Base-by-base conservation (phyloP, 768 basidiomycete genomes). In the Mycena amicta region DNA sequence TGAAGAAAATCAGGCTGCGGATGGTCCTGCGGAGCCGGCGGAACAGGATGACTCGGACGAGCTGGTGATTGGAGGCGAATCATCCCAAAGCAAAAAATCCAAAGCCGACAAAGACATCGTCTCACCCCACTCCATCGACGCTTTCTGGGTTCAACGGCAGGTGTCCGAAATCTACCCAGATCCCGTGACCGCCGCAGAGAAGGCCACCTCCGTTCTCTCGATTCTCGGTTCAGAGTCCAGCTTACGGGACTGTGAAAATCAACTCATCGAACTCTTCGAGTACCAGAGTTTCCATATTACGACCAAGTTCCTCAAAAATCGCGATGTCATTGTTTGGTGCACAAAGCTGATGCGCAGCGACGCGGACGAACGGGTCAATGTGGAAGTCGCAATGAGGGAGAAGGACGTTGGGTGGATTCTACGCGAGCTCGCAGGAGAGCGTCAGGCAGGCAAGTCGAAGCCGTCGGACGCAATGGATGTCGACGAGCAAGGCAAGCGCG, bases 331-430 rank as follows among this genome's bases (percentile, higher is more conserved):
- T 50, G 94, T 98, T 0, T 99, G 97, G 97, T 97, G 94, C 67
- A 99, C 97, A 47, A 95, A 95, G 74, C 83, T 98, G 50, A 91
- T 93, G 74, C 85, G 96, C 25, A 90, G 89, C 53, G 87, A 89
- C 65, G 91, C 91, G 0, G 90, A 98, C 45, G 93, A 93, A 70
- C 84, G 90, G 46, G 85, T 95, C 41, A 93, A 98, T 68, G 85
- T 97, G 37, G 96, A 98, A 74, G 96, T 98, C 3, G 93, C 93
- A 0, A 99, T 99, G 97, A 82, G 96, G 45, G 96, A 98, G 77
- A 96, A 93, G 74, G 94, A 93, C 15, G 84, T 95, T 11, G 95
- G 93, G 0, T 98, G 95, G 95, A 98, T 99, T 70, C 70, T 96
- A 52, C 84, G 92, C 55, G 93, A 94, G 60, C 80, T 98, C 3